Base-by-base conservation (phyloP, 2,329 filamentous ascomycete species). In the Lachnellula cervina region DNA sequence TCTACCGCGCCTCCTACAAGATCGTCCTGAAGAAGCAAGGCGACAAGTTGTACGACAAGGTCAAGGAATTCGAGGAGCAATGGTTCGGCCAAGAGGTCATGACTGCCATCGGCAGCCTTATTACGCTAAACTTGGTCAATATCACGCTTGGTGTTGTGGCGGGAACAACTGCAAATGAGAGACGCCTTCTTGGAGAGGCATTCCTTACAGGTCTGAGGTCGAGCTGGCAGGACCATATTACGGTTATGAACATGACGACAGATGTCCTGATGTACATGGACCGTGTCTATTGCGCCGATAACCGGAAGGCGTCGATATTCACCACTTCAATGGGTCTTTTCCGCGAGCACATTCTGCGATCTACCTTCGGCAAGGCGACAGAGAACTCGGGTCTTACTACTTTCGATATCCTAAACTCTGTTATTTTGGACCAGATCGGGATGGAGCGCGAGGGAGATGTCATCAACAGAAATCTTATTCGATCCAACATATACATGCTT, bases 211-310 rank as follows among this genome's bases (percentile, higher is more conserved):
- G 84, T 0, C 72, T 97, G 14, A 87, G 87, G 64, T 79, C 85
- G 56, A 84, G 86, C 2, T 99, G 92, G 90, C 84, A 91, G 58
- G 88, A 95, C 60, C 92, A 99, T 69, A 89, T 92, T 69, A 82
- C 89, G 55, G 92, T 89, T 45, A 96, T 96, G 89, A 91, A 90
- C 68, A 97, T 97, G 93, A 87, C 90, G 50, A 91, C 92, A 4
- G 94, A 97, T 71, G 90, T 97, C 34, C 79, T 97, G 51, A 97
- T 97, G 91, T 97, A 97, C 69, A 90, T 99, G 78, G 93, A 99
- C 69, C 87, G 91, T 49, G 86, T 92, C 28, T 91, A 89, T 66
- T 87, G 84, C 49, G 78, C 84, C 37, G 90, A 95, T 60, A 82
- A 85, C 57, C 80, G 83, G 5, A 80, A 81, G 58, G 86, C 90